A percentile compares a stretch with the other conserved stretches of the same genome.
Conservation (phyloP, 2,329 filamentous ascomycete species). For the Colletotrichum scovillei region DNA sequence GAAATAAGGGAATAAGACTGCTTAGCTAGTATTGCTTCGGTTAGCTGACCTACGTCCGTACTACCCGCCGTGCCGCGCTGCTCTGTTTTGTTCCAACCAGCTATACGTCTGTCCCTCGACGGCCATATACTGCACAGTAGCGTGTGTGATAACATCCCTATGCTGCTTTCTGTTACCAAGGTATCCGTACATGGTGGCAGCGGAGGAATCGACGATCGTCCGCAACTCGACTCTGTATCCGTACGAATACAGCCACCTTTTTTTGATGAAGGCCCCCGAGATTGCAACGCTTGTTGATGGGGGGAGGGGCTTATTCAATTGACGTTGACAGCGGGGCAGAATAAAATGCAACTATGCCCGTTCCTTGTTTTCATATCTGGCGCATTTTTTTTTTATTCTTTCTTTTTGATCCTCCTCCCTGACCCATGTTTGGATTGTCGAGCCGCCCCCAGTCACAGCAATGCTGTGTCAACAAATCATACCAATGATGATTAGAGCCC, state of each 20-base stretch:
- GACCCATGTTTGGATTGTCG: neutral
- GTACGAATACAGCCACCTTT: neutral
- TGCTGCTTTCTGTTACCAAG: neutral
- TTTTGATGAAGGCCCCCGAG: neutral
- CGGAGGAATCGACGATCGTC: neutral
- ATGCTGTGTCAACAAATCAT: neutral
- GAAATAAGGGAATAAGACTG: too few species aligned
- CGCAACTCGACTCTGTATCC: neutral
- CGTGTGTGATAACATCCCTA: neutral
- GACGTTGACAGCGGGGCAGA: slow-evolving; percentile 19
- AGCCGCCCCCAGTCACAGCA: slow-evolving; percentile 1
- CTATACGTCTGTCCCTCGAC: neutral
- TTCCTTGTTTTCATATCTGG: slow-evolving; percentile 13
- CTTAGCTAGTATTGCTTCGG: neutral
- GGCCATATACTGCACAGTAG: neutral
- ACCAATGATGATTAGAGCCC: neutral
- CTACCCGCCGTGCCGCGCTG: neutral
- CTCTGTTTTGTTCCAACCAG: neutral
- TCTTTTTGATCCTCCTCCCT: neutral
- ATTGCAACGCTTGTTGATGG: neutral
- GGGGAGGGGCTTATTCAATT: neutral
- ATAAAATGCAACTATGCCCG: neutral
- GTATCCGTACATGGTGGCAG: too few species aligned
- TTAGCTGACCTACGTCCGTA: neutral
- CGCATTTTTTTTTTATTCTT: slow-evolving; percentile 6